Evolutionary conservation across 176 grass and related monocot species (phyloP).

Genomic region (Cenchrus fungigraminus): DNA sequence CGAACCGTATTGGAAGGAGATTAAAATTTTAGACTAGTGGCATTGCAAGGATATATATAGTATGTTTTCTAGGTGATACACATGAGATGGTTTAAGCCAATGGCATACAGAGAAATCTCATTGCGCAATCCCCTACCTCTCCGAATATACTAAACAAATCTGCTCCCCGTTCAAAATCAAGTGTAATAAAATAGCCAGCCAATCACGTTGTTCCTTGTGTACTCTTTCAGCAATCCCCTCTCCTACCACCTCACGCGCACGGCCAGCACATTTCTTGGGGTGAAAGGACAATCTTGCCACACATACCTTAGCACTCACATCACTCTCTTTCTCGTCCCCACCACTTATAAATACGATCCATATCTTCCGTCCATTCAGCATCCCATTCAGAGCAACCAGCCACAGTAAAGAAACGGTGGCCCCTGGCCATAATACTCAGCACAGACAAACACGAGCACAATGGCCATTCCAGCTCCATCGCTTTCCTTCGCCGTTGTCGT

Average conservation of each 20-base stretch:
- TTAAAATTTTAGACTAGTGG: too few relatives aligned
- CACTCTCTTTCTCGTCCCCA: background rate
- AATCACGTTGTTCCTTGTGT: slow-evolving; percentile 52
- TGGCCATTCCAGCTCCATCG: slow-evolving; percentile 10
- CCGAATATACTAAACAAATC: slow-evolving; percentile 7
- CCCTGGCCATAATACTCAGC: slow-evolving; percentile 30
- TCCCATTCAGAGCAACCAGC: slow-evolving; percentile 16
- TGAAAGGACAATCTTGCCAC: slow-evolving; percentile 41
- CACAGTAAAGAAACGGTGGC: slow-evolving; percentile 27
- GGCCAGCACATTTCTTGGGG: slow-evolving; percentile 53
- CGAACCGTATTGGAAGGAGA: too few relatives aligned
- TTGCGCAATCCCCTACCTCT: background rate
- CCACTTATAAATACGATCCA: slow-evolving; percentile 40
- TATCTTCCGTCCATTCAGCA: slow-evolving; percentile 25
- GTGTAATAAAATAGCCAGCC: slow-evolving; percentile 30
- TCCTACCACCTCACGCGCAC: slow-evolving; percentile 9
- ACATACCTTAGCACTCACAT: slow-evolving; percentile 22
- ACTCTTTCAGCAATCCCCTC: slow-evolving; percentile 43
- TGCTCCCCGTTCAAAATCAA: slow-evolving; percentile 20
- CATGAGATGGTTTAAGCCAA: too few relatives aligned
- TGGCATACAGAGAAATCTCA: too few relatives aligned
- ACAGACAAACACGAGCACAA: slow-evolving; percentile 2
- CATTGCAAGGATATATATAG: too few relatives aligned
- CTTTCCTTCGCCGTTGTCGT: background rate
- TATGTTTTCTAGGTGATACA: too few relatives aligned